Conservation (phyloP, 2,329 filamentous ascomycete genomes). For the Cadophora luteo-olivacea region DNA sequence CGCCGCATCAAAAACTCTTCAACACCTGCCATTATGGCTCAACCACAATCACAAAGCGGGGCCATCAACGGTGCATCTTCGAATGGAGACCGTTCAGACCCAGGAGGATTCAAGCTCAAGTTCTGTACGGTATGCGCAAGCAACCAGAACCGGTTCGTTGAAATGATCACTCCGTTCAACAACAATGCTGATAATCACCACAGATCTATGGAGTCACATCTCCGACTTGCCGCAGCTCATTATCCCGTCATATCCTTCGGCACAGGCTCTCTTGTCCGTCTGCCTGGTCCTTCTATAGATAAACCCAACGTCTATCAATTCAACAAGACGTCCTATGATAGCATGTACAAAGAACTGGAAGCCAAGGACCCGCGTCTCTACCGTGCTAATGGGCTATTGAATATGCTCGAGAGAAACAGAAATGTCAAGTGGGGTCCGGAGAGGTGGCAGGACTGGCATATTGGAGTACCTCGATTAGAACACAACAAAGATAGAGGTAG, state of each 20-base stretch:
- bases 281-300: constrained; percentile 88
- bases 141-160: constrained; percentile 86
- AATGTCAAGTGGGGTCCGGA: constrained; percentile 95
- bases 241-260: constrained; percentile 99
- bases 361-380: constrained; percentile 88
- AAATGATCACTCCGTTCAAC: neutral
- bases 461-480: constrained; percentile 82
- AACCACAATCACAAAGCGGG: constrained; percentile 28
- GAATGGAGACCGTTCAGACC: constrained; percentile 38
- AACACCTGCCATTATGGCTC: constrained; percentile 18
- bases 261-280: constrained; percentile 90
- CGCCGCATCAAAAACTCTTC: constrained; percentile 5
- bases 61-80: constrained; percentile 36
- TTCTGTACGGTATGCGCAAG: constrained; percentile 99
- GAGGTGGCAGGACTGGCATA: constrained; percentile 96
- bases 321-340: constrained; percentile 94
- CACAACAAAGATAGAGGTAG: constrained; percentile 79
- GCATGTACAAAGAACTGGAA: constrained; percentile 91
- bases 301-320: constrained; percentile 98
- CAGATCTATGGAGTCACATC: constrained; percentile 98
- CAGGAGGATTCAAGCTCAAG: constrained; percentile 79
- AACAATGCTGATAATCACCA: constrained; percentile 30
- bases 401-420: constrained; percentile 93
- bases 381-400: constrained; percentile 88
- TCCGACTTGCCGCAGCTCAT: constrained; percentile 81